Evolutionary conservation across 371 early-diverging fungal species (phyloP), one percentile per base, ranked within the genome.

Genomic region (Mucor circinelloides): DNA sequence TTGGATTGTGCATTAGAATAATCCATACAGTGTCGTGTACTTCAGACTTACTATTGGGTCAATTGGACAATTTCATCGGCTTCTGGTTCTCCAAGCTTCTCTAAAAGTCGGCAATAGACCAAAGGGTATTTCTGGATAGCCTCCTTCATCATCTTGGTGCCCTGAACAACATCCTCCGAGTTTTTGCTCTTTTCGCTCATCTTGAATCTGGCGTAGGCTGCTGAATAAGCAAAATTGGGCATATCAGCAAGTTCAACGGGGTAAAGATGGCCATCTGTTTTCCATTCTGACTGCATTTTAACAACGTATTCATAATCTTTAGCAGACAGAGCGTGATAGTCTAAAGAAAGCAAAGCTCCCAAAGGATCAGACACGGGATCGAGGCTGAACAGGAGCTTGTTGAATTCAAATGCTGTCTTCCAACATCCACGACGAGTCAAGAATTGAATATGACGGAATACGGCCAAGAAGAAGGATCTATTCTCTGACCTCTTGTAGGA

Each of bases 381-480:
- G 55, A 96, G 76, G 61, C 91, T 89, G 23, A 92, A 73, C 21
- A 96, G 75, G 13, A 94, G 77, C 76, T 94, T 97, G 64, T 90
- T 87, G 66, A 94, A 89, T 77, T 96, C 97, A 65, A 95, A 91
- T 7, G 93, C 92, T 5, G 96, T 96, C 42, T 94, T 75, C 97
- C 97, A 97, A 78, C 96, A 96, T 7, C 97, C 96, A 55, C 91
- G 85, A 23, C 95, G 86, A n/a, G 91, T 83, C 65, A 95, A 67
- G 70, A 90, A 93, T 71, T 90, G 89, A 54, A 95, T 86, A 48
- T 96, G 96, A 12, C 94, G 83, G 67, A 90, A 93, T 23, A 97
- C 67, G 5, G 94, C 93, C 57, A 96, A 68, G 70, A 91, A 94
- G 76, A 96, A 89, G 6, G 94, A 83, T 58, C 82, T 80, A 73